Evolutionary conservation across 2,329 filamentous ascomycete species (phyloP), one percentile per base, ranked within the genome.

Genomic region (Chaetomiaceae sp.): DNA sequence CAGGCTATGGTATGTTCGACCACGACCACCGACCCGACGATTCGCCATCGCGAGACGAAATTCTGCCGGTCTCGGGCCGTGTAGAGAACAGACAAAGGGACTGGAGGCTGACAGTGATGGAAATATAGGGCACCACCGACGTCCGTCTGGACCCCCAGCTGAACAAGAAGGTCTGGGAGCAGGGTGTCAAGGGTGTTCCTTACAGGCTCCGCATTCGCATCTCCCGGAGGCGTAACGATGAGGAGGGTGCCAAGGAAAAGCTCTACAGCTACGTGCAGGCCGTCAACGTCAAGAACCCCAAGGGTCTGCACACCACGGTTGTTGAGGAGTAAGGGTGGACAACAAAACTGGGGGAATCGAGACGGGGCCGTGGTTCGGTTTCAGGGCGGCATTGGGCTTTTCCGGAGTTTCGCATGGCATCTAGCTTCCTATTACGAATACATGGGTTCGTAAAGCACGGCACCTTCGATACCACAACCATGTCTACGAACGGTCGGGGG

Each of bases 141-240:
- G 94, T 99, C 79, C 94, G 94, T 69, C 79, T 99, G 73, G 94
- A 99, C 84, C 94, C 94, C 71, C 88, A 94, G 80, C 81, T 99
- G 72, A 99, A 99, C 88, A 99, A 99, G 89, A 97, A 99, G 85
- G 92, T 99, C 75, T 99, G 94, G 94, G 94, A 99, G 80, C 82
- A 87, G 72, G 94, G 94, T 76, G 86, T 99, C 82, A 99, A 97
- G 89, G 95, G 94, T 71, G 91, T 96, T 66, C 90, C 92, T 66
- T 97, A 87, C 88, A 87, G 95, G 77, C 83, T 99, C 69, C 92
- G 94, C 71, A 86, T 99, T 73, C 90, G 95, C 79, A 96, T 99
- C 80, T 96, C 90, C 73, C 90, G 94, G 79, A 95, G 95, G 86
- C 90, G 94, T 85, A 99, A 99, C 81, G 94, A 99, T 77, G 94